Conservation (phyloP, 2,329 filamentous ascomycete species). For the Sclerotinia subarctica region DNA sequence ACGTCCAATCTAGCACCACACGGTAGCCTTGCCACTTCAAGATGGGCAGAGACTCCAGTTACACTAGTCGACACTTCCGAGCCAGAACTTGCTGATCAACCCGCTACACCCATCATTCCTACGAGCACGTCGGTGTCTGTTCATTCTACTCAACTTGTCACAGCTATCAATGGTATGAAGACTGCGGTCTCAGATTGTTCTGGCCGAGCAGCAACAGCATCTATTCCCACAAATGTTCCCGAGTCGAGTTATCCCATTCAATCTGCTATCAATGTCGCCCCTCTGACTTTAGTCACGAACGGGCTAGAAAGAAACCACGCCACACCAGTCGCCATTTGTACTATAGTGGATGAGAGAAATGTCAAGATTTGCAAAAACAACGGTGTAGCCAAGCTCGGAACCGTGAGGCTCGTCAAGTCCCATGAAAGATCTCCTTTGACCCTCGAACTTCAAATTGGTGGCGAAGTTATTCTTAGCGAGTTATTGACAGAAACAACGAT, state of each 20-base stretch:
- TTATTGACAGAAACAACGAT: neutral
- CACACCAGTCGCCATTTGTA: neutral
- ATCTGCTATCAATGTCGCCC: neutral
- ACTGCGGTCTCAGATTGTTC: neutral
- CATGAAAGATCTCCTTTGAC: conserved; percentile 1
- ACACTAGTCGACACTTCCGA: neutral
- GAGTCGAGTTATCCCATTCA: neutral
- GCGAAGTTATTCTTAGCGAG: conserved; percentile 20
- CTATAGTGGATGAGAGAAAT: neutral
- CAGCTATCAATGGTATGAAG: neutral
- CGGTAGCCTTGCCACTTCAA: conserved; percentile 1
- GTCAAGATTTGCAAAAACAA: conserved; percentile 18
- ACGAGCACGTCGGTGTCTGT: neutral
- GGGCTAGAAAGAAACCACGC: neutral
- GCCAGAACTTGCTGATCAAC: neutral
- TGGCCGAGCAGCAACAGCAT: neutral
- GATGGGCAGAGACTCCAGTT: conserved; percentile 3
- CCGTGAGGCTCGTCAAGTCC: conserved; percentile 3
- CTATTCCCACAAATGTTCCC: neutral
- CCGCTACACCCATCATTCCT: neutral
- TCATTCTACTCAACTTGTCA: neutral
- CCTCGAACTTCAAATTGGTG: conserved; percentile 7
- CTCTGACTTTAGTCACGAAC: neutral
- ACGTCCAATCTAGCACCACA: neutral
- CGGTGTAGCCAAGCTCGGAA: neutral